Conservation (phyloP, 257 asterid genomes). For the Linaria vulgaris region DNA sequence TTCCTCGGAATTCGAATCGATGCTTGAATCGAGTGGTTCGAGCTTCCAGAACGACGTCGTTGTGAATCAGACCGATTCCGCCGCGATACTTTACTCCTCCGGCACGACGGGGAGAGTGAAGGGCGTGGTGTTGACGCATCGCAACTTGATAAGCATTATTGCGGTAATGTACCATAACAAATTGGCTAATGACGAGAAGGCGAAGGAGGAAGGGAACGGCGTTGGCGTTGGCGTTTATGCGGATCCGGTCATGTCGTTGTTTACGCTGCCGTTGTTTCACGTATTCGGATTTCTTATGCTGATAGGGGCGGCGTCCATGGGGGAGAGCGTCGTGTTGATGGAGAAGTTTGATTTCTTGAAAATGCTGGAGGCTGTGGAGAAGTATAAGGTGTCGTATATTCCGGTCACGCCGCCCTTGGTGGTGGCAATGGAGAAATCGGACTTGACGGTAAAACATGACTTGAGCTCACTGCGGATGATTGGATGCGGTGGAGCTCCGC, state of each 20-base stretch:
- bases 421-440: slow-evolving; percentile 79
- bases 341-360: slow-evolving; percentile 66
- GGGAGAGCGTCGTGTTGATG: slow-evolving; percentile 60
- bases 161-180: slow-evolving; percentile 41
- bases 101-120: slow-evolving; percentile 86
- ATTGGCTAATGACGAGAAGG: too few relatives aligned
- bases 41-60: slow-evolving; percentile 17
- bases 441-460: slow-evolving; percentile 62
- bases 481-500: slow-evolving; percentile 94
- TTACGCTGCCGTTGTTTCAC: slow-evolving; percentile 79
- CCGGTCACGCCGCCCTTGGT: slow-evolving; percentile 93
- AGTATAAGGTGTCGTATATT: slow-evolving; percentile 52
- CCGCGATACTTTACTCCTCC: slow-evolving; percentile 83
- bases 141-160: slow-evolving; percentile 56
- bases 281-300: slow-evolving; percentile 84
- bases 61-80: slow-evolving; percentile 53
- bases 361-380: slow-evolving; percentile 73
- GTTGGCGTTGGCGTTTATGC: slow-evolving; percentile 22
- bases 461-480: slow-evolving; percentile 58
- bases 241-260: slow-evolving; percentile 43
- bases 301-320: slow-evolving; percentile 59
- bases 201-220: too few relatives aligned
- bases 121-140: slow-evolving; percentile 78
- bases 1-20: slow-evolving; percentile 47
- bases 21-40: slow-evolving; percentile 36